phyloP scores from a whole-genome alignment of 768 basidiomycete species.

The Fomitopsis serialis region DNA sequence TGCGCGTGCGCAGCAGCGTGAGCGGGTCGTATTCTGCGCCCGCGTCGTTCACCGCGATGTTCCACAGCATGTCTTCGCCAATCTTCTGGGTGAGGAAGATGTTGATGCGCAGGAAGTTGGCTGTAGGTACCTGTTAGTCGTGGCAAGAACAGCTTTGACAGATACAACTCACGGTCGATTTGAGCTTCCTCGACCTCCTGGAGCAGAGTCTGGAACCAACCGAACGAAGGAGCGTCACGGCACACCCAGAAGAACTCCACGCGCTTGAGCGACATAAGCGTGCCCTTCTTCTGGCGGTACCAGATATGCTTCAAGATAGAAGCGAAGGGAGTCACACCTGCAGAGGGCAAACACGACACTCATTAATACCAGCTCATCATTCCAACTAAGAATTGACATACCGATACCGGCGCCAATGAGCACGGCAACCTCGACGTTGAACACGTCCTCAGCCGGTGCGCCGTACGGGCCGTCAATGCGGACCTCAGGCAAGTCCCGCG shows the following conservation, averaged over 20 bases:
- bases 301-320: conserved; percentile 94
- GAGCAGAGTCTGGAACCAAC: conserved; percentile 91
- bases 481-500: conserved; percentile 57
- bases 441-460: conserved; percentile 89
- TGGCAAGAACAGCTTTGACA: neutral
- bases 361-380: neutral
- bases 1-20: conserved; percentile 82
- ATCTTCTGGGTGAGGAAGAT: conserved; percentile 88
- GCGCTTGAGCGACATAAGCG: conserved; percentile 73
- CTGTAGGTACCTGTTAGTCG: conserved; percentile 30
- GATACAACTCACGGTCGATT: conserved; percentile 65
- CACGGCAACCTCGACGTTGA: conserved; percentile 81
- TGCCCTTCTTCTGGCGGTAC: conserved; percentile 81
- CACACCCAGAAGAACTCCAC: conserved; percentile 97
- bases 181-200: conserved; percentile 87
- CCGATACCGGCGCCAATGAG: conserved; percentile 93
- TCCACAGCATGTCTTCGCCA: conserved; percentile 84
- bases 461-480: conserved; percentile 91
- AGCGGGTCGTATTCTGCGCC: conserved; percentile 85
- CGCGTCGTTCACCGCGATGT: conserved; percentile 83
- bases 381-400: too few relatives aligned
- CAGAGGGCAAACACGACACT: neutral
- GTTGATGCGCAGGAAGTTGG: conserved; percentile 89
- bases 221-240: conserved; percentile 93
- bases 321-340: conserved; percentile 90